Percentiles rank a stretch among this genome's conserved stretches.
phyloP scores from a whole-genome alignment of 345 rosid genomes.

The Gossypium australe region DNA sequence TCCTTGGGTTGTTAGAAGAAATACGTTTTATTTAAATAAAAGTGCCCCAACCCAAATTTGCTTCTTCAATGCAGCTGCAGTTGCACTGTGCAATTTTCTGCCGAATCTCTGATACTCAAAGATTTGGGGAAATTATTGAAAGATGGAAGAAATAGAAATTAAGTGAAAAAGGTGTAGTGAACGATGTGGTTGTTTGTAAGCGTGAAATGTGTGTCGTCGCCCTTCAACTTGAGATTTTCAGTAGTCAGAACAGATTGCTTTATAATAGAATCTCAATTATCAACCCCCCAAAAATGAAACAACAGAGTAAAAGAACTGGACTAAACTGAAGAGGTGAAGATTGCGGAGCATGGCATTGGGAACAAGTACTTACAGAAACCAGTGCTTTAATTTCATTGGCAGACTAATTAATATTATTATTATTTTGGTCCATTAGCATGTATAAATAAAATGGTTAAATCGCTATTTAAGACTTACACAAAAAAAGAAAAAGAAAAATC shows the following conservation, averaged over 20 bases:
- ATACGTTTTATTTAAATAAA: not conserved
- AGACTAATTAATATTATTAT: no score
- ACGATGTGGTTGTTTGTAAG: not conserved
- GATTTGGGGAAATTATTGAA: not conserved
- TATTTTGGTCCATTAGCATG: no score
- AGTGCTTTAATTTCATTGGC: not conserved
- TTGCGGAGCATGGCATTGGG: not conserved
- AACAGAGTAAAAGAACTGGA: not conserved
- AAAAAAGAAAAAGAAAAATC: not conserved
- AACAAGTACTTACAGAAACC: not conserved
- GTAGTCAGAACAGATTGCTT: not conserved
- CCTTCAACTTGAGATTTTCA: not conserved
- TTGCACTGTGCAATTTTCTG: not conserved
- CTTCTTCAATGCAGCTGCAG: not conserved
- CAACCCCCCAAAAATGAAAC: not conserved
- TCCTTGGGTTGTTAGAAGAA: not conserved
- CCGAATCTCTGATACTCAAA: not conserved
- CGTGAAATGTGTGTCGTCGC: slow-evolving; percentile 3
- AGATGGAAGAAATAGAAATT: not conserved
- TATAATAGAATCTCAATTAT: not conserved
- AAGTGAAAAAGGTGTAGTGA: not conserved
- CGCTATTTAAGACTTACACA: no score
- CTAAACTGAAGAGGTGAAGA: not conserved
- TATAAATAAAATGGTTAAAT: no score
- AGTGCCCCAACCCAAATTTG: not conserved